phyloP scores from a whole-genome alignment of 73 alveolate species.

The Diophrys appendiculata region DNA sequence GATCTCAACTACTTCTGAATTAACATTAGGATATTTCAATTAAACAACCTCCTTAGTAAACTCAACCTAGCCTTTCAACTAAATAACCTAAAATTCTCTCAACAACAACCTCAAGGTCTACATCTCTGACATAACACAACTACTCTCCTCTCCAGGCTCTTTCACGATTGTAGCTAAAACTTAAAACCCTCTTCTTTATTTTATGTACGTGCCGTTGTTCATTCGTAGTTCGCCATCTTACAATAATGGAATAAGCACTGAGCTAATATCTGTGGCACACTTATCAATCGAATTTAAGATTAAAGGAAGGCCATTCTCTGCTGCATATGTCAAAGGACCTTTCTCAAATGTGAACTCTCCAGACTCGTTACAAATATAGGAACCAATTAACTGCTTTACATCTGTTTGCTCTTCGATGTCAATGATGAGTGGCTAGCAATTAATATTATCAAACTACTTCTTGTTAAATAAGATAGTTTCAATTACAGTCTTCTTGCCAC shows the following conservation, averaged over 20 bases:
- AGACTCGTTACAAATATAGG: slow-evolving; percentile 77
- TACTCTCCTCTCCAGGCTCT: background rate
- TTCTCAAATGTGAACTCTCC: slow-evolving; percentile 81
- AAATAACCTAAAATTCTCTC: slow-evolving; percentile 16
- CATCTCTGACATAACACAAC: background rate
- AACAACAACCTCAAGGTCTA: slow-evolving; percentile 18
- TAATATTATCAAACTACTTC: no score
- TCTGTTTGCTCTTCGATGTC: slow-evolving; percentile 77
- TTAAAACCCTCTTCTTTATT: slow-evolving; percentile 60
- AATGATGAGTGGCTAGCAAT: slow-evolving; percentile 38
- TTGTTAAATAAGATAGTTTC: slow-evolving; percentile 21
- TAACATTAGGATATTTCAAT: background rate
- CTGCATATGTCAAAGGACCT: slow-evolving; percentile 83
- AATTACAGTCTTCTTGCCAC: slow-evolving; percentile 63
- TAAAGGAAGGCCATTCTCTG: slow-evolving; percentile 71
- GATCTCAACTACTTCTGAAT: background rate
- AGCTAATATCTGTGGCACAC: slow-evolving; percentile 37
- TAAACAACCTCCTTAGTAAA: slow-evolving; percentile 22
- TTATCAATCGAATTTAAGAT: slow-evolving; percentile 63
- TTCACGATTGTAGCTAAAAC: slow-evolving; percentile 53
- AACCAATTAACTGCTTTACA: slow-evolving; percentile 75
- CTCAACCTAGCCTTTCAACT: slow-evolving; percentile 19
- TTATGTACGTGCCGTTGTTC: slow-evolving; percentile 29
- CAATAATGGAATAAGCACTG: slow-evolving; percentile 49
- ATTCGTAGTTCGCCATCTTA: slow-evolving; percentile 49